Conservation (phyloP, 2,329 filamentous ascomycete genomes). For the Monosporascus sp. region DNA sequence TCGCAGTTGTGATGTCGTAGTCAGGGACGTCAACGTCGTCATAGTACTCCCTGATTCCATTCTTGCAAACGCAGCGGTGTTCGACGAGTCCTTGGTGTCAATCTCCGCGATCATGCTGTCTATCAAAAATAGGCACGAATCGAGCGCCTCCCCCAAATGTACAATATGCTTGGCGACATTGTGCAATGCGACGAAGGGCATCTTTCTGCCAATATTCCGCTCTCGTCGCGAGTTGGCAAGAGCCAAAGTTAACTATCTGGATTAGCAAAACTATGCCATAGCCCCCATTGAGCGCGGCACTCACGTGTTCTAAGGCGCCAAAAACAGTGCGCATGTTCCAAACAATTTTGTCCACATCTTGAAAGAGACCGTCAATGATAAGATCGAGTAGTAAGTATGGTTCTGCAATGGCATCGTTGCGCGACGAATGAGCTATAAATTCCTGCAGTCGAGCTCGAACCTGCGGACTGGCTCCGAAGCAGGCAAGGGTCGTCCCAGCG, state of each 20-base stretch:
- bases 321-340: slow-evolving; percentile 15
- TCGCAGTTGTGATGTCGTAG: neutral
- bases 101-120: slow-evolving; percentile 1
- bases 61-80: neutral
- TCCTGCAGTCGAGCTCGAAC: neutral
- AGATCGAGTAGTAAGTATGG: slow-evolving; percentile 15
- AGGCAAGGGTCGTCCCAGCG: slow-evolving; percentile 8
- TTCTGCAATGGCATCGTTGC: slow-evolving; percentile 5
- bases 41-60: neutral
- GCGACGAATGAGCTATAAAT: neutral
- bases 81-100: neutral
- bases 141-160: slow-evolving; percentile 12
- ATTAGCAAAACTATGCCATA: neutral
- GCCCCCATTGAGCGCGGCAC: neutral
- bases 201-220: slow-evolving; percentile 1
- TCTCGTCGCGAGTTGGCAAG: neutral
- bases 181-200: slow-evolving; percentile 16
- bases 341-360: slow-evolving; percentile 13
- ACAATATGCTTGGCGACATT: slow-evolving; percentile 18
- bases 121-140: slow-evolving; percentile 9
- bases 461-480: slow-evolving; percentile 7
- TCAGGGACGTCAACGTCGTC: neutral
- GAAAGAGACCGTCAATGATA: slow-evolving; percentile 16
- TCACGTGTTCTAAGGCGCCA: slow-evolving; percentile 12
- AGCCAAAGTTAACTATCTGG: slow-evolving; percentile 2